Evolutionary conservation across 345 rosid genomes (phyloP).

Genomic region (Heritiera fomes): DNA sequence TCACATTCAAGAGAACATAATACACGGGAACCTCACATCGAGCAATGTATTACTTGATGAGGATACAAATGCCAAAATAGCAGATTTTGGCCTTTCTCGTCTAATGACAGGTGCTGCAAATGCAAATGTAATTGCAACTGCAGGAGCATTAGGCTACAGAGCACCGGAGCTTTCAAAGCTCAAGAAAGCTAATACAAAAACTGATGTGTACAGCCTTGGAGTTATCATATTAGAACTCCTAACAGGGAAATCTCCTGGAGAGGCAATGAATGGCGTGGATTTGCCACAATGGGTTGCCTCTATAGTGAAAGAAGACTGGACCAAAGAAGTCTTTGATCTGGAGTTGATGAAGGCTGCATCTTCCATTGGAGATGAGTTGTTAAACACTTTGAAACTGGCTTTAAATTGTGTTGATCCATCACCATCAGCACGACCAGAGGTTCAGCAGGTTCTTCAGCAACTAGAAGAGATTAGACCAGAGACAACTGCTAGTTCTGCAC

Average conservation of each 20-base stretch:
- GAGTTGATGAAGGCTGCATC: constrained; percentile 78
- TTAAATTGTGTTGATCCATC: constrained; percentile 94
- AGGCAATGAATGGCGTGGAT: constrained; percentile 73
- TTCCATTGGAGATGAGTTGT: constrained; percentile 72
- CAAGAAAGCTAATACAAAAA: constrained; percentile 77
- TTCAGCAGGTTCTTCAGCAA: constrained; percentile 67
- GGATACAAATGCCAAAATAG: constrained; percentile 49
- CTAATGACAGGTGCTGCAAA: constrained; percentile 78
- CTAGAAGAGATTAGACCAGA: constrained; percentile 72
- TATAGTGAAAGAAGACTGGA: constrained; percentile 90
- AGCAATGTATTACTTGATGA: constrained; percentile 77
- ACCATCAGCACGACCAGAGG: constrained; percentile 78
- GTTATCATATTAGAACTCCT: constrained; percentile 81
- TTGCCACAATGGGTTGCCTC: constrained; percentile 98
- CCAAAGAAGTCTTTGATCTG: constrained; percentile 86
- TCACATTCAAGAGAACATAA: constrained; percentile 64
- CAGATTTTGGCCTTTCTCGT: constrained; percentile 75
- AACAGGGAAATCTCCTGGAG: constrained; percentile 88
- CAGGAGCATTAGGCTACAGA: constrained; percentile 79
- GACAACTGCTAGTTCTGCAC: constrained; percentile 27
- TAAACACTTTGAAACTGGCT: constrained; percentile 78
- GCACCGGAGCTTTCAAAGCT: constrained; percentile 93
- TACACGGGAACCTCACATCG: constrained; percentile 86
- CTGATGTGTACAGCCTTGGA: constrained; percentile 86
- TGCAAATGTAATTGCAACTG: constrained; percentile 75